Evolutionary conservation across 495 filamentous ascomycete genomes (phyloP), one percentile per base, ranked within the genome.

Genomic region (Stereocaulon alpinum): DNA sequence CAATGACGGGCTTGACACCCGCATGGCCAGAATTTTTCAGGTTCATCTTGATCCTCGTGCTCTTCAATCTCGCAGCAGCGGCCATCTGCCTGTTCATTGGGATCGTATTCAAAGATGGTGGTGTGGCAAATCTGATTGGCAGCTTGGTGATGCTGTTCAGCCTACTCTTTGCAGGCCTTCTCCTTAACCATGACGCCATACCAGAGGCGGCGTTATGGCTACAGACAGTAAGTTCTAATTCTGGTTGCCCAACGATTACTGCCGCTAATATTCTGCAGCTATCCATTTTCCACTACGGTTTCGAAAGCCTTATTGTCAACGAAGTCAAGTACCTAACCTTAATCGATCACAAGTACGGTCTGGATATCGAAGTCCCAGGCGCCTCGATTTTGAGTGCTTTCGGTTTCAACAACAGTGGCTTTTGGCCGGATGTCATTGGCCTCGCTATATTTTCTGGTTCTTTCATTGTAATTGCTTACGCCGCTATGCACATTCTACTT

Each of bases 231-330:
- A 77, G 82, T 77, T 32, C 48, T 18, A 12, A 17, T 37, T 27
- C 41, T 18, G 27, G 12, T 30, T 22, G 44, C 29, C 10, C n/a
- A 29, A 48, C 9, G 3, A 42, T 53, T 5, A 44, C 29, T 3
- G 17, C 32, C 48, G 42, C 69, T 72, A 61, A 73, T 57, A 0
- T 40, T 15, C 24, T 55, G 14, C 50, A 91, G 75, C 77, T 96
- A n/a, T 96, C 91, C 20, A 99, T 99, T 63, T 99, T 97, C 82
- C 93, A 99, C 70, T 99, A 95, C 68, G 93, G 85, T 3, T 97
- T 99, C 65, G 93, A 96, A 75, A 86, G 88, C 3, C 79, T 99
- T 24, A 93, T 97, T 60, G 93, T 99, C 67, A 99, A 99, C 69
- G 93, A 99, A 73, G 93, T 96, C 53, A 83, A 84, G n/a, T 89